Evolutionary conservation across 441 rosid genomes (phyloP), one percentile per base, ranked within the genome.

Genomic region (Lepidium campestre): DNA sequence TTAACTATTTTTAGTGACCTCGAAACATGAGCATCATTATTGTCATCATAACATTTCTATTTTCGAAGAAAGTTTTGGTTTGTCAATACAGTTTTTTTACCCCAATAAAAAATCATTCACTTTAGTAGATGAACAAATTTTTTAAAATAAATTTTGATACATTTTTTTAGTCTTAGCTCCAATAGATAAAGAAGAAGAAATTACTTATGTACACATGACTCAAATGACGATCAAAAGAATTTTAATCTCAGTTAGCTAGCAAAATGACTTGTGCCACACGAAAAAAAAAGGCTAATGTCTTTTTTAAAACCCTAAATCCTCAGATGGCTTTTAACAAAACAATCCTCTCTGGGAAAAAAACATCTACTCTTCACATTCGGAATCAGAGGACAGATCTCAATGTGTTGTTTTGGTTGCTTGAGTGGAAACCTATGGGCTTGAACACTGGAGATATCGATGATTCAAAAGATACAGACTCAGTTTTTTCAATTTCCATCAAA

Each of bases 21-120:
- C 8, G 64, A 46, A 5, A 36, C 18, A 23, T 5, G 75, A 13
- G 63, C 32, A 19, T 50, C 29, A 6, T 8, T 14, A 20, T 34
- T 70, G 75, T 37, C 69, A 62, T 55, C 64, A 45, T n/a, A 2
- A 34, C 44, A 62, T 10, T 50, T 55, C 57, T 44, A 62, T 7
- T 27, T 45, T 62, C 62, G 13, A 17, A 3, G 23, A 44, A 53
- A 55, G 27, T 45, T 62, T 20, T 39, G 56, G 56, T n/a, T n/a
- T n/a, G n/a, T n/a, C n/a, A n/a, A n/a, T n/a, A n/a, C n/a, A n/a
- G n/a, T n/a, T n/a, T n/a, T n/a, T n/a, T n/a, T n/a, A n/a, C n/a
- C n/a, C n/a, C n/a, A n/a, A n/a, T n/a, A n/a, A n/a, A n/a, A n/a
- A n/a, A n/a, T n/a, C n/a, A n/a, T n/a, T n/a, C n/a, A n/a, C n/a